Evolutionary conservation across 2,329 filamentous ascomycete species (phyloP), one percentile per base, ranked within the genome.

Genomic region (Aspergillus pseudoglaucus): DNA sequence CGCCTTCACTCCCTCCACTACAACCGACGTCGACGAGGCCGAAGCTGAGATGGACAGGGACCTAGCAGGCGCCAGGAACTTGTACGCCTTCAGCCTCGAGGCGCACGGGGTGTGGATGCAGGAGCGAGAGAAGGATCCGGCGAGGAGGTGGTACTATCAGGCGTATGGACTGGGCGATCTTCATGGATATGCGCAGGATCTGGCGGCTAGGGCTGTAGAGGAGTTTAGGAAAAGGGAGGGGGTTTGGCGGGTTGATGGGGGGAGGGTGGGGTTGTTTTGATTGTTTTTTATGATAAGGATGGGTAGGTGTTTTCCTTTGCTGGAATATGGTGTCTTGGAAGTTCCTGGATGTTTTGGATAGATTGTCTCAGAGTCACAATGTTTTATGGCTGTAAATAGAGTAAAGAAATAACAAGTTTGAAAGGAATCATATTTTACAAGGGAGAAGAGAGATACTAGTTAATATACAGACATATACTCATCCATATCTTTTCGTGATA

Each of bases 21-120:
- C 14, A 5, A 17, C 37, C 10, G 10, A 15, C 37, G 9, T 6
- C 15, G 37, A 39, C 6, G 17, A 39, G 8, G 15, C 9, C 8
- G 17, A 10, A 30, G 25, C 9, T 10, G 37, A 22, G 18, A 20
- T 9, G 18, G 37, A 39, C 15, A 39, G 22, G 5, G 18, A 20
- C 15, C 17, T 39, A 8, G 7, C 17, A 1, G 38, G 37, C 1
- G 45, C 45, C 17, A 23, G 45, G 18, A 42, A 46, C 25, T 8
- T 46, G 12, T 42, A 30, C 6, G 45, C 45, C 8, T 46, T 46
- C 5, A 46, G 37, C 12, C 18, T 46, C 7, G 45, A 46, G 20
- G 45, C 45, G 17, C 7, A 25, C 8, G 22, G 18, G 1, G 12
- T n/a, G 4, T 35, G 20, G 6, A 27, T 20, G 8, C 44, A 8